Base-by-base conservation (phyloP, 2,329 filamentous ascomycete genomes). In the Alternaria arborescens region DNA sequence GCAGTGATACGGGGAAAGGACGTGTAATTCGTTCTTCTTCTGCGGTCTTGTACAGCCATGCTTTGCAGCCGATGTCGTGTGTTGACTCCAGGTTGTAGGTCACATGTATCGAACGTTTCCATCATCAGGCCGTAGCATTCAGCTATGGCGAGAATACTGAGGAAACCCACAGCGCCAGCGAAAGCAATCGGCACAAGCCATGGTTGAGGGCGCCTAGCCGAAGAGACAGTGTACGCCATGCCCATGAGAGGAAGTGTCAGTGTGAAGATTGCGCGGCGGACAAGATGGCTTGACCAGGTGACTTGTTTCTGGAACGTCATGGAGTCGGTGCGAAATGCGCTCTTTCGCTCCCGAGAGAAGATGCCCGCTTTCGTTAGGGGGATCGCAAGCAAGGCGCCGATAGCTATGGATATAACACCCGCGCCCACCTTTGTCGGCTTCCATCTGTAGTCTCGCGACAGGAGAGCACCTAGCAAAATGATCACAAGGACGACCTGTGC, bases 31-130 rank as follows among this genome's bases (percentile, higher is more conserved):
- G 87, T 92, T 36, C 86, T 79, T 47, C 85, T 82, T 34, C 80
- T 74, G 18, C 79, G 74, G 30, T 80, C 78, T 22, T 78, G 76
- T 14, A 79, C 77, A 4, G 81, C 78, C 72, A 85, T 78, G 55
- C 68, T 82, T 71, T 82, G 69, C 20, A 83, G 70, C 1, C 82
- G 78, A 67, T 84, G 82, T 26, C 70, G 74, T 28, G 80, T 82
- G 57, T 85, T 90, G 82, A 90, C 89, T 11, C 89, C 89, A 2
- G 89, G 88, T 67, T 91, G 90, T 4, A 94, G 82, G 75, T 94
- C 91, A 41, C 89, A 92, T n/a, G 88, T 91, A 74, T 94, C 91
- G 75, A 90, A 94, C 0, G 88, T 89, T 72, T 93, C 91, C 91
- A 94, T 93, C 73, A 93, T 85, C 32, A 94, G 80, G 1, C 91